A percentile compares a stretch with the other conserved stretches of the same genome.
Evolutionary conservation across 805 yeast species (phyloP).

Genomic region (Candida schatavii): DNA sequence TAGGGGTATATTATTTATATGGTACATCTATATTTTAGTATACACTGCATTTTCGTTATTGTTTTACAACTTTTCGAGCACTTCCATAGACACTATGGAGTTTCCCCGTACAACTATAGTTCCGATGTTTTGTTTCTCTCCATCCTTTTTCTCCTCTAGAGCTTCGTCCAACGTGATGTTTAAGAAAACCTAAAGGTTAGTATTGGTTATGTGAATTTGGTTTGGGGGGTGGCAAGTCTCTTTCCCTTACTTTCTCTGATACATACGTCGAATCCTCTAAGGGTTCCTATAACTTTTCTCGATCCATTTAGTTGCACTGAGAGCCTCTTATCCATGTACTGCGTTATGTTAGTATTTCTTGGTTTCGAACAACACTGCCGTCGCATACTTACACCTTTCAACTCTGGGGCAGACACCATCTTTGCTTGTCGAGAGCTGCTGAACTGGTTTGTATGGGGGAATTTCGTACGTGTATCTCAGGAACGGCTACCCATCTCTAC

Average conservation of each 20-base stretch:
- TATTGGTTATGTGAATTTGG: not conserved
- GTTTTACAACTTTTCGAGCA: conserved; percentile 29
- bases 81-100: conserved; percentile 70
- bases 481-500: too few species aligned
- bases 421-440: too few species aligned
- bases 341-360: conserved; percentile 16
- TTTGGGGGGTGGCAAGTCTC: not conserved
- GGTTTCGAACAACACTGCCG: not conserved
- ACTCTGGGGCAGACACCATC: conserved; percentile 66
- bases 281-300: conserved; percentile 72
- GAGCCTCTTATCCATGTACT: conserved; percentile 79
- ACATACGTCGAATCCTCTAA: conserved; percentile 78
- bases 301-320: conserved; percentile 75
- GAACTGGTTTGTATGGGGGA: too few species aligned
- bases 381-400: conserved; percentile 45
- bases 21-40: not conserved
- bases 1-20: not conserved
- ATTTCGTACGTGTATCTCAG: too few species aligned
- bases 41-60: not conserved
- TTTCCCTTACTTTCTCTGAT: conserved; percentile 2
- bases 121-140: conserved; percentile 58
- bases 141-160: conserved; percentile 53
- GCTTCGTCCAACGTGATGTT: conserved; percentile 73
- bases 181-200: conserved; percentile 53
- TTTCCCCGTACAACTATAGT: conserved; percentile 76